Evolutionary conservation across 352 stramenopile species (phyloP).

Genomic region (Phytophthora cryptogea): DNA sequence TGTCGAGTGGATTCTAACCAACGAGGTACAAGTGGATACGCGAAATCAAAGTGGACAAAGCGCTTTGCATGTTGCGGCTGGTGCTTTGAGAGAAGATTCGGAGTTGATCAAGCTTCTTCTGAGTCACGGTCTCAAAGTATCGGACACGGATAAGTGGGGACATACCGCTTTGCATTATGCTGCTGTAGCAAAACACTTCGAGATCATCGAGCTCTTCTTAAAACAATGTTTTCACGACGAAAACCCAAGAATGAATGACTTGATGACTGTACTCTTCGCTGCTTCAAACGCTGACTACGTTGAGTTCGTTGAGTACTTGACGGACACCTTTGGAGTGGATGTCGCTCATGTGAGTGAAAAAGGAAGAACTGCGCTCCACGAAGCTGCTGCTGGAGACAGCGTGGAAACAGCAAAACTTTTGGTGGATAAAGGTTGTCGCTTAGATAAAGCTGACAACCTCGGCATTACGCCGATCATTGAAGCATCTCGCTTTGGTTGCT

Average conservation of each 20-base stretch:
- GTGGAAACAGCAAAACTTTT: not conserved
- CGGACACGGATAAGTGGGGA: not conserved
- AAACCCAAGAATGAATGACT: not conserved
- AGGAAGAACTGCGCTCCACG: conserved; percentile 8
- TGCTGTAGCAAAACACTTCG: not conserved
- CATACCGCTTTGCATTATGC: conserved; percentile 15
- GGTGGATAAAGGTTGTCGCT: not conserved
- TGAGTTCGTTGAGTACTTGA: not conserved
- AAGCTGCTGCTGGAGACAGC: conserved; percentile 2
- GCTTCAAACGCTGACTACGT: not conserved
- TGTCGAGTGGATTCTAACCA: not conserved
- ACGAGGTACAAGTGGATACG: not conserved
- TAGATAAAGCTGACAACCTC: not conserved
- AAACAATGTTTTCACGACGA: not conserved
- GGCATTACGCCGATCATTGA: conserved; percentile 11
- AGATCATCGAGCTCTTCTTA: conserved; percentile 3
- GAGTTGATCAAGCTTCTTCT: not conserved
- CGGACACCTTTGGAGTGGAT: not conserved
- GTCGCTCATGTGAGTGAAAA: not conserved
- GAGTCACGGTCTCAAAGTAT: not conserved
- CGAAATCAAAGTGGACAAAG: not conserved
- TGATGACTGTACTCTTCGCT: not conserved
- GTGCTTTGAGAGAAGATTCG: not conserved
- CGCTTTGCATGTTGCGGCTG: conserved; percentile 2
- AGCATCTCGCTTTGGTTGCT: not conserved